These are phyloP conservation scores for Tetrahymena thermophila DNA, from an alignment of 73 alveolate genomes.

Conservation along the genomic window DNA sequence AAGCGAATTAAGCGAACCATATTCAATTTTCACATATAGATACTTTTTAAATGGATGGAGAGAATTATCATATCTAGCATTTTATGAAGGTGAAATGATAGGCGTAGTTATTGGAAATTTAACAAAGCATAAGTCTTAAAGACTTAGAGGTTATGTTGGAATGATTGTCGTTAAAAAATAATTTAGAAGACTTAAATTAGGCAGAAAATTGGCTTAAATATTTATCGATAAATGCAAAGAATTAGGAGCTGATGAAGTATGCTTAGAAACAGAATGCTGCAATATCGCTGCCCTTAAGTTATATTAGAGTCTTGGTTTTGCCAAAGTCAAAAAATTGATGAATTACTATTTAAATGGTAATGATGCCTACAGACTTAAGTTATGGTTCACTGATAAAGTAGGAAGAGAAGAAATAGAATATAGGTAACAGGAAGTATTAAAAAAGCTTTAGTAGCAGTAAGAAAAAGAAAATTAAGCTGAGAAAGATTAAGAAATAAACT, in stretches of 20 bases:
- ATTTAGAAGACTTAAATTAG: slow-evolving; percentile 84
- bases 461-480: not conserved
- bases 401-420: slow-evolving; percentile 4
- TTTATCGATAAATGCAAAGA: slow-evolving; percentile 73
- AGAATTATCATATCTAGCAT: slow-evolving; percentile 68
- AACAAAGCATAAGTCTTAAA: slow-evolving; percentile 48
- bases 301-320: slow-evolving; percentile 91
- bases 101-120: slow-evolving; percentile 70
- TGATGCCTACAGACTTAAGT: slow-evolving; percentile 92
- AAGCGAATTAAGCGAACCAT: slow-evolving; percentile 91
- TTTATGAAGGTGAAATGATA: slow-evolving; percentile 51
- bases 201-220: slow-evolving; percentile 75
- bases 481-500: not conserved
- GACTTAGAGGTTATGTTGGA: slow-evolving; percentile 88
- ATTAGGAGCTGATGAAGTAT: slow-evolving; percentile 78
- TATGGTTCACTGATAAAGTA: slow-evolving; percentile 45
- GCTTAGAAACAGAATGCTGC: slow-evolving; percentile 88
- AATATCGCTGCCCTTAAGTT: slow-evolving; percentile 81
- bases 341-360: slow-evolving; percentile 92
- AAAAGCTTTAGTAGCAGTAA: not conserved
- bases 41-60: slow-evolving; percentile 92
- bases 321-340: slow-evolving; percentile 83
- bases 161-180: slow-evolving; percentile 93
- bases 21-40: slow-evolving; percentile 90
- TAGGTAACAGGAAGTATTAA: not conserved